Base-by-base conservation (phyloP, 257 asterid genomes). In the Leonotis leonurus region DNA sequence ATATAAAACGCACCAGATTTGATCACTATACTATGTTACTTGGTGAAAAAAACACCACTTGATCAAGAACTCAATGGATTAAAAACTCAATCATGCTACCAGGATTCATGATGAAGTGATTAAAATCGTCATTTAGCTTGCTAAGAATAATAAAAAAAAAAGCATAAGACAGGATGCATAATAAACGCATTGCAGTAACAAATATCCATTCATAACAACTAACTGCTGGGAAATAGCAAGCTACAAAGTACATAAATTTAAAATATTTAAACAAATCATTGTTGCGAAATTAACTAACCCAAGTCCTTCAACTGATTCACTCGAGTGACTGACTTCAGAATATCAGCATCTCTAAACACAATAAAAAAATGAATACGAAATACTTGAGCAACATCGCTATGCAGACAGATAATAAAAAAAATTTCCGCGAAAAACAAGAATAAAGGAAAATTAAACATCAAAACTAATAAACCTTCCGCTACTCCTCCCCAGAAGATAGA, bases 401-500 rank as follows among this genome's bases (percentile, higher is more conserved):
- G 18, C 8, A 39, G 2, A 22, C 14, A 21, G 25, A 40, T 27
- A 64, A 33, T 33, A 55, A 29, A 49, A 36, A 41, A 33, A 24
- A 10, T 12, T 35, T n/a, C 17, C 13, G 5, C 52, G 11, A 11
- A 41, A 27, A n/a, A 17, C 1, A 14, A 5, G 13, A 58, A 35
- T 1, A 41, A 36, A 16, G 1, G 9, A 43, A 39, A 62, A 8
- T 60, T 20, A 0, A 17, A 39, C 63, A 36, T 20, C 16, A 11
- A 35, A 65, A 53, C 3, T 1, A 16, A 39, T 22, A 8, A 60
- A 93, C 99, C 99, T 87, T 71, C 97, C 97, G 59, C 94, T 89
- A 74, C 95, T 87, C 80, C 97, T 78, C 10, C 99, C 96, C 55
- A 93, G 96, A 67, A 93, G 87, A 81, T 89, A 93, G 52, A 93